Evolutionary conservation across 495 filamentous ascomycete species (phyloP).

Genomic region (Pseudevernia furfuracea): DNA sequence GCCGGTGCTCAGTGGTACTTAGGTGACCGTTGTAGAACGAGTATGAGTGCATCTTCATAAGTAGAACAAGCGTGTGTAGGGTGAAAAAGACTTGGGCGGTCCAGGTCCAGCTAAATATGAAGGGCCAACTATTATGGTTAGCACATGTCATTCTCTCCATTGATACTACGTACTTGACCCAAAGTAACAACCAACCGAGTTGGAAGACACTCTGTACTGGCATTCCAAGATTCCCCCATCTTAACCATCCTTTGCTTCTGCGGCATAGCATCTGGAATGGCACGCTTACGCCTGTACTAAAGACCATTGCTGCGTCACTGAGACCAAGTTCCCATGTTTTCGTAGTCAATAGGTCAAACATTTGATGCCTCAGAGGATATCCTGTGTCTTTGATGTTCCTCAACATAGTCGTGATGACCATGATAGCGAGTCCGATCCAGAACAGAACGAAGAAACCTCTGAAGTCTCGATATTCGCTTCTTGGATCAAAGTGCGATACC

Average conservation of each 20-base stretch:
- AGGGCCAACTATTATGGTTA: conserved; percentile 58
- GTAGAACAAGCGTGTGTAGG: conserved; percentile 77
- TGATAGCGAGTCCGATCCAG: conserved; percentile 93
- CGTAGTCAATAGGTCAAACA: conserved; percentile 78
- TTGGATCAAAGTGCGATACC: conserved; percentile 91
- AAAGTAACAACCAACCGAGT: conserved; percentile 66
- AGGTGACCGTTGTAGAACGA: conserved; percentile 97
- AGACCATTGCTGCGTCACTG: conserved; percentile 78
- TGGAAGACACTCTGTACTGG: conserved; percentile 77
- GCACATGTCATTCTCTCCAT: conserved; percentile 11
- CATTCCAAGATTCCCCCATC: conserved; percentile 71
- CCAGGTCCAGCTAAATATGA: conserved; percentile 82
- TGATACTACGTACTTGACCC: conserved; percentile 57
- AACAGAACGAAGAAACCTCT: conserved; percentile 95
- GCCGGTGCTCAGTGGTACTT: conserved; percentile 70
- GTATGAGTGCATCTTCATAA: conserved; percentile 99
- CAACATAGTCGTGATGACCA: conserved; percentile 87
- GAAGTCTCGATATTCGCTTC: conserved; percentile 88
- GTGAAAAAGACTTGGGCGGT: conserved; percentile 94
- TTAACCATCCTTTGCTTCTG: conserved; percentile 46
- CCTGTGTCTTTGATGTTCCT: conserved; percentile 94
- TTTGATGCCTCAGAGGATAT: conserved; percentile 68
- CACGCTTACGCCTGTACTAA: conserved; percentile 60
- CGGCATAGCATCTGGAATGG: conserved; percentile 66
- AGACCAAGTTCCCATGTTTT: conserved; percentile 81